phyloP scores from a whole-genome alignment of 2,329 filamentous ascomycete species.

The Coniochaeta sp. region DNA sequence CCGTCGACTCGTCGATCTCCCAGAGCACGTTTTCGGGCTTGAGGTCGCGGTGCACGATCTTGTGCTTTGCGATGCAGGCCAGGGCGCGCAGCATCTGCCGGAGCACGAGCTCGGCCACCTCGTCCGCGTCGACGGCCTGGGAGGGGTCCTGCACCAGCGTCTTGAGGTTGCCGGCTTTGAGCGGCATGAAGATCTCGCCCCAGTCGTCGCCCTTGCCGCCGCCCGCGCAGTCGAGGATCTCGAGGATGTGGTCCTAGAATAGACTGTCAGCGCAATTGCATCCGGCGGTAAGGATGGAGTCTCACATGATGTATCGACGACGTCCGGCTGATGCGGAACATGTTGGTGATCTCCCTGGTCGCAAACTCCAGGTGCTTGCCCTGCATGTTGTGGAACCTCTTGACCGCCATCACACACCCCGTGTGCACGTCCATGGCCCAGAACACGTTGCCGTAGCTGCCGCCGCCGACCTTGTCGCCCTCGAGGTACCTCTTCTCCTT shows the following conservation, averaged over 20 bases:
- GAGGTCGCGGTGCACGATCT: constrained; percentile 17
- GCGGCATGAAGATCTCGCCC: constrained; percentile 17
- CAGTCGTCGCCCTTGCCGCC: constrained; percentile 9
- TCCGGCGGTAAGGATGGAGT: too few species aligned
- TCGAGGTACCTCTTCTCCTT: constrained; percentile 14
- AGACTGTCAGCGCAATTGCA: background rate
- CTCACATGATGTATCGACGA: constrained; percentile 14
- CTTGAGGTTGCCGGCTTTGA: constrained; percentile 15
- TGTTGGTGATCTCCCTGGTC: constrained; percentile 17
- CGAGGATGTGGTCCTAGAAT: constrained; percentile 14
- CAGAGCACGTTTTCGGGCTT: constrained; percentile 19
- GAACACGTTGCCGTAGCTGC: constrained; percentile 17
- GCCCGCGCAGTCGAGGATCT: constrained; percentile 12
- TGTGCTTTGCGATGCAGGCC: constrained; percentile 11
- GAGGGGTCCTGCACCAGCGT: constrained; percentile 5
- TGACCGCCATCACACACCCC: constrained; percentile 19
- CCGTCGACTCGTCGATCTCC: constrained; percentile 6
- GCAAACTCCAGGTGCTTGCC: constrained; percentile 17
- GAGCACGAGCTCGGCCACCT: constrained; percentile 11
- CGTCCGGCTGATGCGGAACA: constrained; percentile 13
- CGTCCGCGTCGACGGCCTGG: background rate
- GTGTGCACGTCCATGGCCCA: constrained; percentile 14
- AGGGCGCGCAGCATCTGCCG: constrained; percentile 17
- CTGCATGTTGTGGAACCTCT: constrained; percentile 17
- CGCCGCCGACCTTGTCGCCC: constrained; percentile 14